These are phyloP conservation scores for Populus hybrid DNA, from an alignment of 441 rosid species.

Conservation along the genomic window DNA sequence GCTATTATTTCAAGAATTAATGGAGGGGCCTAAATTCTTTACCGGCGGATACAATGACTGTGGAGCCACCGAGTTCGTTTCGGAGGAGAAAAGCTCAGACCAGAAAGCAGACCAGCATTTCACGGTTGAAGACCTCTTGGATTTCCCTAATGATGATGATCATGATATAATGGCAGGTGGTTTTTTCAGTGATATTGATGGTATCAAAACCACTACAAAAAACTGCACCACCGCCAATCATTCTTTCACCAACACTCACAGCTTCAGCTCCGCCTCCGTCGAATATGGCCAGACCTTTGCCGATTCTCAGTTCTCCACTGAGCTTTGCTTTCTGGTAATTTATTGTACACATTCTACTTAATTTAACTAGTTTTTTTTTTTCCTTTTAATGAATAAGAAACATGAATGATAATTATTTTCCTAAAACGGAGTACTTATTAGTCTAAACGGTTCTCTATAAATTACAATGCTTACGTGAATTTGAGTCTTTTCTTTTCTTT, in stretches of 20 bases:
- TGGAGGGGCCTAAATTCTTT: conserved; percentile 45
- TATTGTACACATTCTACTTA: not conserved
- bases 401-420: not conserved
- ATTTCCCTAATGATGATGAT: conserved; percentile 63
- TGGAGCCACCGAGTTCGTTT: conserved; percentile 25
- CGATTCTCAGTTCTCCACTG: conserved; percentile 52
- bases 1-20: conserved; percentile 7
- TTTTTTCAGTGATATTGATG: conserved; percentile 17
- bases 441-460: not conserved
- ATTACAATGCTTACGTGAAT: not conserved
- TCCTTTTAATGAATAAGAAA: not conserved
- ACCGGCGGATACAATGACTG: conserved; percentile 33
- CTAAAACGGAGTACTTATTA: too few relatives aligned
- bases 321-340: conserved; percentile 65
- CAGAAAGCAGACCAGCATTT: conserved; percentile 41
- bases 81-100: conserved; percentile 34
- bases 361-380: not conserved
- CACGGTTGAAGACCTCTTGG: conserved; percentile 61
- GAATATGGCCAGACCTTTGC: conserved; percentile 31
- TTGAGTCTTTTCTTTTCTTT: not conserved
- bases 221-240: conserved; percentile 26
- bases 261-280: conserved; percentile 37
- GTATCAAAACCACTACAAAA: conserved; percentile 25
- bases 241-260: conserved; percentile 36
- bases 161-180: conserved; percentile 32